These are phyloP conservation scores for Annulohypoxylon truncatum DNA, from an alignment of 2,329 filamentous ascomycete genomes.

Conservation along the genomic window DNA sequence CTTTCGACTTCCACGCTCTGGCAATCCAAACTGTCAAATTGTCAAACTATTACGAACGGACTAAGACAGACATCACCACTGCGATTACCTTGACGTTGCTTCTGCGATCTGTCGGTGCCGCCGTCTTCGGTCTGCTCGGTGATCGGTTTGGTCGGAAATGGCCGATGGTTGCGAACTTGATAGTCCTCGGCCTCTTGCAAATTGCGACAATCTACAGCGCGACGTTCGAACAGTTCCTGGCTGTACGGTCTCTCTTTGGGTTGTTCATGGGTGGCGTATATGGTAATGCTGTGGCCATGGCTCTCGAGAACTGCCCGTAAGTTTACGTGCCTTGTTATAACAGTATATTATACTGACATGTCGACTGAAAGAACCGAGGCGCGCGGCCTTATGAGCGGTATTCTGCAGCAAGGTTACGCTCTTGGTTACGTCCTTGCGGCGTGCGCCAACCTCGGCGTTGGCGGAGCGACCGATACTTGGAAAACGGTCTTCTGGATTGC, in stretches of 20 bases:
- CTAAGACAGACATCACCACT: constrained; percentile 75
- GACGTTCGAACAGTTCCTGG: constrained; percentile 80
- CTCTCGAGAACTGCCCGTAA: constrained; percentile 77
- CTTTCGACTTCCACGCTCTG: constrained; percentile 85
- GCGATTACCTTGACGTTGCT: constrained; percentile 82
- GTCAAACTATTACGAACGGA: constrained; percentile 63
- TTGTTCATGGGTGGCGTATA: constrained; percentile 86
- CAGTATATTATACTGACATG: constrained; percentile 3
- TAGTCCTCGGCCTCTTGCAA: constrained; percentile 73
- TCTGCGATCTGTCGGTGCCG: constrained; percentile 79
- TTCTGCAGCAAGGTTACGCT: constrained; percentile 84
- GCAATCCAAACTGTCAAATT: constrained; percentile 82
- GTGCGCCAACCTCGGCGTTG: constrained; percentile 78
- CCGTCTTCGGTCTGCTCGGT: constrained; percentile 79
- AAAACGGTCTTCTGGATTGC: constrained; percentile 82
- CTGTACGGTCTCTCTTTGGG: constrained; percentile 77
- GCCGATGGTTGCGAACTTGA: constrained; percentile 85
- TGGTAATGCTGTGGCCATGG: constrained; percentile 82
- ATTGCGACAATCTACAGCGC: constrained; percentile 81
- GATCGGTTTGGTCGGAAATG: constrained; percentile 86
- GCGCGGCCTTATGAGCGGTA: constrained; percentile 83
- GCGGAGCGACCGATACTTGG: constrained; percentile 72
- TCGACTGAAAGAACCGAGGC: constrained; percentile 64
- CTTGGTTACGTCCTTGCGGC: constrained; percentile 84
- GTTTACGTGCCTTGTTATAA: constrained; percentile 48